These are phyloP conservation scores for Hypsizygus marmoreus DNA, from an alignment of 768 basidiomycete species.

Conservation along the genomic window DNA sequence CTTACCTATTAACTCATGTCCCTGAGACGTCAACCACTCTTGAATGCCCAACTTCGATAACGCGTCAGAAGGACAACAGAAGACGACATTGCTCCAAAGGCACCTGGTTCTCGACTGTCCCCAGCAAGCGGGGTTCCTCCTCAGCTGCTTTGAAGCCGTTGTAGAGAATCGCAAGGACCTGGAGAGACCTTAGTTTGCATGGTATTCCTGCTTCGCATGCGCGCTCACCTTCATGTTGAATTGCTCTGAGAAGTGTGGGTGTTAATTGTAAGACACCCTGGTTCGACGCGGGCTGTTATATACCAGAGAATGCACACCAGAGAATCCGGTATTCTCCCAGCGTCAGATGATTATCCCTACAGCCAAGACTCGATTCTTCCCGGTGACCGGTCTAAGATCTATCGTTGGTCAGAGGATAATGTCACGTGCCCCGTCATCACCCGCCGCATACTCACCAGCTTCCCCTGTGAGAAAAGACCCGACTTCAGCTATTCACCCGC, in stretches of 20 bases:
- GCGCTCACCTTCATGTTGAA: slow-evolving; percentile 48
- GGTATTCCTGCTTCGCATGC: no score
- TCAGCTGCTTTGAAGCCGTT: slow-evolving; percentile 64
- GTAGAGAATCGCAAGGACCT: slow-evolving; percentile 79
- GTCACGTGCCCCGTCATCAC: slow-evolving; percentile 17
- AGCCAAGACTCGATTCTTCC: slow-evolving; percentile 8
- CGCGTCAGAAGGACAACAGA: slow-evolving; percentile 4
- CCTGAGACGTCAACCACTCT: slow-evolving; percentile 66
- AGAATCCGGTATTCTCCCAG: not conserved
- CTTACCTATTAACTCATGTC: slow-evolving; percentile 76
- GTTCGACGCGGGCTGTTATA: no score
- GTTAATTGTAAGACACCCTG: no score
- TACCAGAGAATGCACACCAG: not conserved
- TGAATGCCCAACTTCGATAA: slow-evolving; percentile 66
- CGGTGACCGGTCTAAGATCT: slow-evolving; percentile 11
- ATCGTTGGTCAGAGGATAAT: slow-evolving; percentile 4
- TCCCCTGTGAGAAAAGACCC: no score
- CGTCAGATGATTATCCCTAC: slow-evolving; percentile 14
- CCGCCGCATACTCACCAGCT: no score
- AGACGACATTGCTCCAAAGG: slow-evolving; percentile 5
- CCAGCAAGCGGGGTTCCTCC: slow-evolving; percentile 74
- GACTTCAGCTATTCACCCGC: not conserved
- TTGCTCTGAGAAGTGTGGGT: no score
- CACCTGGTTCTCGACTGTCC: slow-evolving; percentile 81
- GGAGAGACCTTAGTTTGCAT: no score